These are phyloP conservation scores for Annulohypoxylon maeteangense DNA, from an alignment of 495 filamentous ascomycete species.

Conservation along the genomic window DNA sequence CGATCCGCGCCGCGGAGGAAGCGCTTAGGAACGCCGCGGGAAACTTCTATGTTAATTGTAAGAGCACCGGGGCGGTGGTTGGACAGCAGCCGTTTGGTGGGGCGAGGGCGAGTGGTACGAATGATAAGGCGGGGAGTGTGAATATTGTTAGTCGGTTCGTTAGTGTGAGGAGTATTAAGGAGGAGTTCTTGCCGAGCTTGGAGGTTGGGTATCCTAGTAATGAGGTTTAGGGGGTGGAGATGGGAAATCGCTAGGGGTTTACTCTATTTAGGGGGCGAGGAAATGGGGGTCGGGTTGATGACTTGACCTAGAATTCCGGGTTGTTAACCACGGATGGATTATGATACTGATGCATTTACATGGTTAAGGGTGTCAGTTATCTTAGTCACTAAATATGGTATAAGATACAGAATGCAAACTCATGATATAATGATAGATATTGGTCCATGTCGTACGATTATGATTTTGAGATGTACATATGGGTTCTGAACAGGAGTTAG, in stretches of 20 bases:
- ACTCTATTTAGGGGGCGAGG: not conserved
- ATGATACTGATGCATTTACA: not conserved
- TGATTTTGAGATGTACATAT: not conserved
- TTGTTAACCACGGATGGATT: not conserved
- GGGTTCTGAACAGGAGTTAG: not conserved
- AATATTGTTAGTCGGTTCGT: constrained; percentile 82
- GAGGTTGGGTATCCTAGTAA: constrained; percentile 87
- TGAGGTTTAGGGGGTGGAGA: constrained; percentile 49
- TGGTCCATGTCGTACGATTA: not conserved
- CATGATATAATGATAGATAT: not conserved
- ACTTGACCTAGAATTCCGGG: not conserved
- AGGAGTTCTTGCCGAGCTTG: constrained; percentile 79
- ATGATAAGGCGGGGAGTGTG: constrained; percentile 88
- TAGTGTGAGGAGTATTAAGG: constrained; percentile 86
- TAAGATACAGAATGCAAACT: constrained; percentile 2
- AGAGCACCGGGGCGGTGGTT: constrained; percentile 90
- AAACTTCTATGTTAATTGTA: constrained; percentile 95
- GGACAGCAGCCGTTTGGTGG: constrained; percentile 94
- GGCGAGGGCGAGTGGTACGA: constrained; percentile 85
- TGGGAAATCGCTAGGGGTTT: not conserved
- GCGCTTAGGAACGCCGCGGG: constrained; percentile 80
- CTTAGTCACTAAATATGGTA: not conserved
- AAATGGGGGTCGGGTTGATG: not conserved
- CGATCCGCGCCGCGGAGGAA: constrained; percentile 74
- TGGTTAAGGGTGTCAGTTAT: not conserved